Conservation (phyloP, 495 filamentous ascomycete genomes). For the Penicillium chermesinum region DNA sequence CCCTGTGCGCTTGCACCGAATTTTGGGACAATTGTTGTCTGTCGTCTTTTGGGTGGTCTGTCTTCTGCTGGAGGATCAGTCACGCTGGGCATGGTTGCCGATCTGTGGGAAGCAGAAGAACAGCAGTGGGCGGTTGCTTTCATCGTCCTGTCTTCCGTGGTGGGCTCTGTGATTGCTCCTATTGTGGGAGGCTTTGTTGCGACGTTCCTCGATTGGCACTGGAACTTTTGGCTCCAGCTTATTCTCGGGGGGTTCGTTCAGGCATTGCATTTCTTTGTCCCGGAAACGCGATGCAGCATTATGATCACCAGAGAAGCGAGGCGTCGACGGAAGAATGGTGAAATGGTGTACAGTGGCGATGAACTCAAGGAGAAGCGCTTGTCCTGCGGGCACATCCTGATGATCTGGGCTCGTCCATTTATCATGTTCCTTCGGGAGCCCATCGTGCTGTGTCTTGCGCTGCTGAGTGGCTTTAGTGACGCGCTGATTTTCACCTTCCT, state of each 20-base stretch:
- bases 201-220: constrained; percentile 59
- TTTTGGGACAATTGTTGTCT: constrained; percentile 59
- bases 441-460: constrained; percentile 65
- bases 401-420: constrained; percentile 68
- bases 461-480: constrained; percentile 72
- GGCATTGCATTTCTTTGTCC: constrained; percentile 58
- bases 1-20: constrained; percentile 69
- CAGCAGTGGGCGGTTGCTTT: constrained; percentile 65
- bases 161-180: constrained; percentile 69
- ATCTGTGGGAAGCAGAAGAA: constrained; percentile 68
- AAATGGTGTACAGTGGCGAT: constrained; percentile 58
- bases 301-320: constrained; percentile 63
- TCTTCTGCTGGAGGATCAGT: constrained; percentile 76
- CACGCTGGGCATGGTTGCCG: constrained; percentile 80
- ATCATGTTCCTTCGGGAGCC: constrained; percentile 75
- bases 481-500: constrained; percentile 80
- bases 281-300: constrained; percentile 64
- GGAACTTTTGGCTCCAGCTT: constrained; percentile 79
- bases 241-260: constrained; percentile 68
- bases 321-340: constrained; percentile 52
- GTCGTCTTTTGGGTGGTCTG: constrained; percentile 63
- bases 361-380: constrained; percentile 51
- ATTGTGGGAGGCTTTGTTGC: constrained; percentile 76
- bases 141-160: constrained; percentile 75
- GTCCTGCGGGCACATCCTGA: constrained; percentile 49